Percentiles rank a stretch among this genome's conserved stretches.
phyloP scores from a whole-genome alignment of 257 asterid species.

The Solanum clarkiae region DNA sequence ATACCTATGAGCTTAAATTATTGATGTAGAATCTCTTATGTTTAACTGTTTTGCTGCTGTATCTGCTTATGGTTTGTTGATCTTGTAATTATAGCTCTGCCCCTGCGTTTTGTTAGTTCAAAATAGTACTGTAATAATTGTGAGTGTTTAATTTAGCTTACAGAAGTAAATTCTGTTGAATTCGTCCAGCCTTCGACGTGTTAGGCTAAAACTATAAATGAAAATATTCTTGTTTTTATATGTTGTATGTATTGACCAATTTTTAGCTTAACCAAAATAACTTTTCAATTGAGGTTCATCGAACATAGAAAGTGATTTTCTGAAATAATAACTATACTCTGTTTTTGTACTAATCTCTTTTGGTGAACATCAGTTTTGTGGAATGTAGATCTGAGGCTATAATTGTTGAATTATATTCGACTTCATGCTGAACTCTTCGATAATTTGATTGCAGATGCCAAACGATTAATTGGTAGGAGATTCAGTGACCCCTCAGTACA shows the following conservation, averaged over 20 bases:
- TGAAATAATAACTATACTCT: too few species aligned
- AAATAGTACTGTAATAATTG: background rate
- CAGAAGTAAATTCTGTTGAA: background rate
- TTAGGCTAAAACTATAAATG: background rate
- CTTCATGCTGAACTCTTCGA: background rate
- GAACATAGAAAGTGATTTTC: background rate
- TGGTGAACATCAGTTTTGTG: background rate
- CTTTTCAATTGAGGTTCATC: background rate
- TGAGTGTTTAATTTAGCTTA: background rate
- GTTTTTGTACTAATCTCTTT: background rate
- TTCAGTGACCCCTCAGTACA: slow-evolving; percentile 22
- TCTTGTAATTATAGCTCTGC: background rate
- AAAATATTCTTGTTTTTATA: background rate
- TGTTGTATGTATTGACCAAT: background rate
- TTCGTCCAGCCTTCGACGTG: background rate
- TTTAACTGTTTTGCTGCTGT: background rate
- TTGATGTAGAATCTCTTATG: too few species aligned
- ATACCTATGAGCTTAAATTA: background rate
- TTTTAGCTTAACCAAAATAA: background rate
- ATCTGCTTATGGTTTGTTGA: background rate
- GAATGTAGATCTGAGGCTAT: too few species aligned
- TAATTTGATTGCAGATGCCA: slow-evolving; percentile 10
- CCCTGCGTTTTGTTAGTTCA: background rate
- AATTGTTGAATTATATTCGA: background rate
- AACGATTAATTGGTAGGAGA: slow-evolving; percentile 22